A percentile compares a stretch with the other conserved stretches of the same genome.
phyloP scores from a whole-genome alignment of 441 rosid species.

The Gossypium schwendimanii region DNA sequence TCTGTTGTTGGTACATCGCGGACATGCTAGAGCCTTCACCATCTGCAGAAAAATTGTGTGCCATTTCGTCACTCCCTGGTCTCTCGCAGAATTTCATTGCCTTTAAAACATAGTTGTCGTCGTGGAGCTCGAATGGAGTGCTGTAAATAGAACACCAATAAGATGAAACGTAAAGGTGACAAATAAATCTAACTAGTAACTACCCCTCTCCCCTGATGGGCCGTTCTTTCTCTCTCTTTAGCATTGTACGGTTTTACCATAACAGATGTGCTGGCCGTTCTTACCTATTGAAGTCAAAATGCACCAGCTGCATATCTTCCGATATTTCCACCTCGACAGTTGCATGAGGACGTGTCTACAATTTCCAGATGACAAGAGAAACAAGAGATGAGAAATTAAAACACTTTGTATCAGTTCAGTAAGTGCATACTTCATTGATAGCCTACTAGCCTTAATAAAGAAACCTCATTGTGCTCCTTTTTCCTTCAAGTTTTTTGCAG shows the following conservation, averaged over 20 bases:
- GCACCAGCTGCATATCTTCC: conserved; percentile 99
- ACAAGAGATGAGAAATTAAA: too few relatives aligned
- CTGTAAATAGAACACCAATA: conserved; percentile 32
- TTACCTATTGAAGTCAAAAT: conserved; percentile 96
- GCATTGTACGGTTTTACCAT: not conserved
- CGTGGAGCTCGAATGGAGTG: conserved; percentile 97
- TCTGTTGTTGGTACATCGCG: conserved; percentile 37
- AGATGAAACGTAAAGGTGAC: not conserved
- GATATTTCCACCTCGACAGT: conserved; percentile 99
- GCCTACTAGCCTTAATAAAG: not conserved
- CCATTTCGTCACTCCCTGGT: conserved; percentile 37
- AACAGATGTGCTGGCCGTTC: not conserved
- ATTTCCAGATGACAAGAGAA: conserved; percentile 13
- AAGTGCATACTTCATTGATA: not conserved
- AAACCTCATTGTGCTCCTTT: not conserved
- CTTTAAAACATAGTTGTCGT: conserved; percentile 89
- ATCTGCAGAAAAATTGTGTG: conserved; percentile 26
- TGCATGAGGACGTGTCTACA: conserved; percentile 94
- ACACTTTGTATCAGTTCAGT: not conserved
- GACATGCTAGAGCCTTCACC: conserved; percentile 56
- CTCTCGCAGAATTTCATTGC: conserved; percentile 79
- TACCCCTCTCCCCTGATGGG: not conserved
- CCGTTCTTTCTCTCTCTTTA: not conserved
- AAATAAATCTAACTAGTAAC: not conserved
- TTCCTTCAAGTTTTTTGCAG: not conserved